Conservation (phyloP, 306 rosid species). For the Citrullus mucosospermus region DNA sequence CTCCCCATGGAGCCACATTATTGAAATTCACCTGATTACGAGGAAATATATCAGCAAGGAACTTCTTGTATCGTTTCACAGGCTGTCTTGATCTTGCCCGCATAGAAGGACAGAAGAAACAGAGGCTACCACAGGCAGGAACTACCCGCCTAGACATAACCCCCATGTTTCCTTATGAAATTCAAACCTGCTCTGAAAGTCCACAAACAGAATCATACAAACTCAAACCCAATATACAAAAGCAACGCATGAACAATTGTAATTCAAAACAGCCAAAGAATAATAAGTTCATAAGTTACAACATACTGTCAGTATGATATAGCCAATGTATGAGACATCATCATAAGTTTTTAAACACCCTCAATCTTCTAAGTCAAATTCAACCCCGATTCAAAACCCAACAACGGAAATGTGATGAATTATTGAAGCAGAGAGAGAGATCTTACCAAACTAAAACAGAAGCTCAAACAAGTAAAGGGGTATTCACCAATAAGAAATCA, state of each 20-base stretch:
- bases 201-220: constrained; percentile 6
- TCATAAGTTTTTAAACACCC: neutral
- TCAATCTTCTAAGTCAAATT: constrained; percentile 2
- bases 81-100: constrained; percentile 93
- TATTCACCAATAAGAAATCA: neutral
- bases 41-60: constrained; percentile 74
- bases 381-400: neutral
- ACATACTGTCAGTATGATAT: neutral
- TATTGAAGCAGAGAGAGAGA: neutral
- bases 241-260: neutral
- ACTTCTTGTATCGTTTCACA: constrained; percentile 83
- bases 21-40: constrained; percentile 57
- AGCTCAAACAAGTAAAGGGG: neutral
- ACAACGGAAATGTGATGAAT: neutral
- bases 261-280: neutral
- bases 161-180: constrained; percentile 48
- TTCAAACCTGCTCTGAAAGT: constrained; percentile 22
- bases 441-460: constrained; percentile 4
- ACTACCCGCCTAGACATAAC: constrained; percentile 97
- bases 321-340: neutral
- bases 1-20: neutral
- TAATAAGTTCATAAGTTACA: neutral
- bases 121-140: constrained; percentile 86
- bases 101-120: constrained; percentile 77
- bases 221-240: constrained; percentile 3